A percentile compares a stretch with the other conserved stretches of the same genome.
Conservation (phyloP, 371 early-diverging fungal genomes). For the Racocetra persica region DNA sequence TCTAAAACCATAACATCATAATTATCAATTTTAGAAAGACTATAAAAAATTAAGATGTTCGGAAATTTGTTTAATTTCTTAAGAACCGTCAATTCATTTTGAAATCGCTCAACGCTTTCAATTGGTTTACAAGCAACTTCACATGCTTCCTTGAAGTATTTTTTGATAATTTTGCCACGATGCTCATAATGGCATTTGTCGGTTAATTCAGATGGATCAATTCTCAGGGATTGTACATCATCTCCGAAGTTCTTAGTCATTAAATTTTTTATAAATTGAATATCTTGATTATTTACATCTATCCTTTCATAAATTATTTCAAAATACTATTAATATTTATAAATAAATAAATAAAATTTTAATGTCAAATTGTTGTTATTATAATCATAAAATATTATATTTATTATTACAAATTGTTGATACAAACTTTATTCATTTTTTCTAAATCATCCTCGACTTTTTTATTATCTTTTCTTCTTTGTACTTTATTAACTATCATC, state of each 20-base stretch:
- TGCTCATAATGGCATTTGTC: too few species aligned
- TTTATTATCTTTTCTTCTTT: slow-evolving; percentile 27
- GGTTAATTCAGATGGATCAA: too few species aligned
- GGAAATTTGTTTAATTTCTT: slow-evolving; percentile 32
- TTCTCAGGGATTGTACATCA: too few species aligned
- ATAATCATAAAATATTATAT: neutral
- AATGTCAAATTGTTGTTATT: neutral
- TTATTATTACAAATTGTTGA: neutral
- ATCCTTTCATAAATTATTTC: slow-evolving; percentile 1
- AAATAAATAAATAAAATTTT: too few species aligned
- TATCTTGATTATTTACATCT: neutral
- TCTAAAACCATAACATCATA: slow-evolving; percentile 14
- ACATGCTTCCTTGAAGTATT: too few species aligned
- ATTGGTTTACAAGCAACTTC: slow-evolving; percentile 4
- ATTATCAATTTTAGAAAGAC: slow-evolving; percentile 16
- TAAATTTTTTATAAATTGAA: slow-evolving; percentile 10
- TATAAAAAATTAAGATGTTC: slow-evolving; percentile 23
- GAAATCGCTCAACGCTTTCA: neutral
- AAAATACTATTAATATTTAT: slow-evolving; percentile 1
- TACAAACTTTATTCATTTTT: slow-evolving; percentile 14
- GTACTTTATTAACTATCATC: slow-evolving; percentile 7
- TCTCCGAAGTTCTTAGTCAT: neutral
- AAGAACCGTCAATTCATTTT: neutral
- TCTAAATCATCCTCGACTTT: slow-evolving; percentile 23
- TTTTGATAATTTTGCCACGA: too few species aligned